These are phyloP conservation scores for Populus euphratica DNA, from an alignment of 345 rosid genomes.

Conservation along the genomic window DNA sequence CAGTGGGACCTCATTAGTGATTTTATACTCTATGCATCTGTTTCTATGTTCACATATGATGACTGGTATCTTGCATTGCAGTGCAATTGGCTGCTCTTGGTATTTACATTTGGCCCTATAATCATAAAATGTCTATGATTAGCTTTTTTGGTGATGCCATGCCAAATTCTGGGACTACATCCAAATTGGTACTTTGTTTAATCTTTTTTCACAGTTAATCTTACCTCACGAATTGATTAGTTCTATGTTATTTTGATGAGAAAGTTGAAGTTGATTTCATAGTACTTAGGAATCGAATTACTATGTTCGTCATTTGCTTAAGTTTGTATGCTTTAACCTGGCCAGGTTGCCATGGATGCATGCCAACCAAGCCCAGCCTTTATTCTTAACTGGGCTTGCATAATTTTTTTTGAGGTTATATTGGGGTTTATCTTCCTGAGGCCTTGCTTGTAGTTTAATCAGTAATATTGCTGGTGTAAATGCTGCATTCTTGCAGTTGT, in stretches of 20 bases:
- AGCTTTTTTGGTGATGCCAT: background rate
- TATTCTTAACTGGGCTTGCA: background rate
- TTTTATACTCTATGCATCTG: background rate
- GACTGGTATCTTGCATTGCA: background rate
- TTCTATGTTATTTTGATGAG: background rate
- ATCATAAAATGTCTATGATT: background rate
- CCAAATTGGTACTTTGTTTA: background rate
- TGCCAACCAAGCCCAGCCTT: background rate
- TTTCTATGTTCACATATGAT: background rate
- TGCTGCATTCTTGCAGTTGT: no score
- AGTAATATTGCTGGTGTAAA: no score
- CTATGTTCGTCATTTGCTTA: background rate
- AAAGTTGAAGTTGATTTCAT: background rate
- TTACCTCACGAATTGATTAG: background rate
- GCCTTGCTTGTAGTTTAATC: no score
- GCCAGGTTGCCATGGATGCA: background rate
- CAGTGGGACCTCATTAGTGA: background rate
- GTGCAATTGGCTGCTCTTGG: background rate
- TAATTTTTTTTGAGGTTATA: background rate
- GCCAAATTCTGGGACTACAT: background rate
- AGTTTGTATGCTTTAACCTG: background rate
- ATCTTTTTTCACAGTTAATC: background rate
- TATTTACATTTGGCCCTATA: background rate
- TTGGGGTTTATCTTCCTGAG: no score
- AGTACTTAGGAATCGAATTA: background rate